phyloP scores from a whole-genome alignment of 768 basidiomycete species.

The Psilocybe sp. region DNA sequence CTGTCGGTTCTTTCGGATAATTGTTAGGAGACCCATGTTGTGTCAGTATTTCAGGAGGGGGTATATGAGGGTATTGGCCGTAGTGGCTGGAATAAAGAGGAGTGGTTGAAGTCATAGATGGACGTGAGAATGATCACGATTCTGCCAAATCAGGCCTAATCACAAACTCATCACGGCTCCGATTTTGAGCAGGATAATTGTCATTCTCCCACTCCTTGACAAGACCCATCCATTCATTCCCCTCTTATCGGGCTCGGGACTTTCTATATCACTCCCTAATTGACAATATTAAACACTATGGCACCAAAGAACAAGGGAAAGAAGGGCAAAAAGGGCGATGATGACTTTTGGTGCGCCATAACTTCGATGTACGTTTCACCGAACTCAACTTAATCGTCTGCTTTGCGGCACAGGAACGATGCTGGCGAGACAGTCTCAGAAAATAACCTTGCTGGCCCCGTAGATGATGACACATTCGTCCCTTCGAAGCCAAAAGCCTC shows the following conservation, averaged over 20 bases:
- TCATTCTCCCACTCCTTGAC: background rate
- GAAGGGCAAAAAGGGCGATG: conserved; percentile 79
- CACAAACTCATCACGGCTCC: conserved; percentile 4
- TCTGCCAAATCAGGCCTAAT: background rate
- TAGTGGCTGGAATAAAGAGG: background rate
- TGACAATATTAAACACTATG: conserved; percentile 28
- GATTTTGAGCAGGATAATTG: background rate
- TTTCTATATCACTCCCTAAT: background rate
- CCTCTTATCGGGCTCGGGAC: background rate
- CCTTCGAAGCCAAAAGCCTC: conserved; percentile 22
- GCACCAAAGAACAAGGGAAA: conserved; percentile 75
- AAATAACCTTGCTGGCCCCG: conserved; percentile 30
- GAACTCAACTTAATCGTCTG: conserved; percentile 13
- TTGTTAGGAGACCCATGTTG: conserved; percentile 89
- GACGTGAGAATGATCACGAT: background rate
- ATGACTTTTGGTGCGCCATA: conserved; percentile 73
- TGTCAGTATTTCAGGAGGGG: background rate
- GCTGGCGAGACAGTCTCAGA: conserved; percentile 56
- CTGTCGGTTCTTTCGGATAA: conserved; percentile 92
- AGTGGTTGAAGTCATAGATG: background rate
- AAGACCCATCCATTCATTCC: background rate
- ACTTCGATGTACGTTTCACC: background rate
- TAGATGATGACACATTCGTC: conserved; percentile 35
- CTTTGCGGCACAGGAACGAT: conserved; percentile 47
- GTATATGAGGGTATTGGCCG: background rate